Evolutionary conservation across 2,329 filamentous ascomycete genomes (phyloP).

Genomic region (Coleophoma cylindrospora): DNA sequence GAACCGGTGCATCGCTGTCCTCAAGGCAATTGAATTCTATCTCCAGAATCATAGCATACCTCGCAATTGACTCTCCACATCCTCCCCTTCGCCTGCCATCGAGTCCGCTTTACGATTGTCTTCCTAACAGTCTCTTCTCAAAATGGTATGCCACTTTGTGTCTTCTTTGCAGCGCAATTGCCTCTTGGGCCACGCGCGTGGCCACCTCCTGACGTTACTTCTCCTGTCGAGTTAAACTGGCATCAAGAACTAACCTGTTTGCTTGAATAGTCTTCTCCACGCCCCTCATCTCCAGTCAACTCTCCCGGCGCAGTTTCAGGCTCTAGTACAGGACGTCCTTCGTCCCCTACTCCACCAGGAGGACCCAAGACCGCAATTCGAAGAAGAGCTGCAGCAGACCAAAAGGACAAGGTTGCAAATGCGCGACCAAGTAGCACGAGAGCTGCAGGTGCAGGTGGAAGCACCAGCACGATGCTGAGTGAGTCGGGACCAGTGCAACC

Average conservation of each 20-base stretch:
- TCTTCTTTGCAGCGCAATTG: conserved; percentile 4
- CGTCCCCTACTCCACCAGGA: conserved; percentile 84
- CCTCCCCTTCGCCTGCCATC: too few relatives aligned
- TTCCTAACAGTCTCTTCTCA: too few relatives aligned
- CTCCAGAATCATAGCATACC: neutral
- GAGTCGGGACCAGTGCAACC: conserved; percentile 34
- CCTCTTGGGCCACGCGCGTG: neutral
- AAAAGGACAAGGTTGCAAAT: conserved; percentile 97
- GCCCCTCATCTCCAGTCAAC: conserved; percentile 51
- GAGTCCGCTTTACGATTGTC: too few relatives aligned
- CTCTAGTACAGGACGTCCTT: conserved; percentile 67
- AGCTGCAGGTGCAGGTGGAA: conserved; percentile 89
- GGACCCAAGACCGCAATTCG: conserved; percentile 94
- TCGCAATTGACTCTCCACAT: too few relatives aligned
- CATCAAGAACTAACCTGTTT: neutral
- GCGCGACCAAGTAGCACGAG: conserved; percentile 86
- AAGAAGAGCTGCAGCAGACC: conserved; percentile 90
- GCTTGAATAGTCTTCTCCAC: conserved; percentile 26
- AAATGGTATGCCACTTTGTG: conserved; percentile 1
- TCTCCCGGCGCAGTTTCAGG: conserved; percentile 42
- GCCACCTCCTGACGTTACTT: too few relatives aligned
- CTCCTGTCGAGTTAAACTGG: too few relatives aligned
- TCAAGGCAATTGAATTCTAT: too few relatives aligned
- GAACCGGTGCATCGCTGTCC: too few relatives aligned
- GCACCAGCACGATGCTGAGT: conserved; percentile 98